Evolutionary conservation across 306 rosid species (phyloP).

Genomic region (Psophocarpus tetragonolobus): DNA sequence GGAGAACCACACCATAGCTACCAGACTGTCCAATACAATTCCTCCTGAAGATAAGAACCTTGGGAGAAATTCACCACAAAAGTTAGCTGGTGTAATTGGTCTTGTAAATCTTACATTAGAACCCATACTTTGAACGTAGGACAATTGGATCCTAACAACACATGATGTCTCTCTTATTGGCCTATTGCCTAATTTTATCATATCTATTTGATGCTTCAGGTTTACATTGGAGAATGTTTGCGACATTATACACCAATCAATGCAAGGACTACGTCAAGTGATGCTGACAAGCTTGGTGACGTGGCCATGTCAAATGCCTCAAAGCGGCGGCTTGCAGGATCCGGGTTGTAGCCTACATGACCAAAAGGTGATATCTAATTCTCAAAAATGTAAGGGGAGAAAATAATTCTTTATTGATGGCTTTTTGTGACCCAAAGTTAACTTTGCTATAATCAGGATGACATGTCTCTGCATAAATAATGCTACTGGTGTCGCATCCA

Average conservation of each 20-base stretch:
- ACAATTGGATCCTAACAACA: not conserved
- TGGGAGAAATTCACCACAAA: not conserved
- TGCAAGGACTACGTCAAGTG: conserved; percentile 47
- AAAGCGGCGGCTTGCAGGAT: conserved; percentile 73
- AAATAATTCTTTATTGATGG: not conserved
- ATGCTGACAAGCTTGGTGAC: conserved; percentile 69
- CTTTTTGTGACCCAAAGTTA: not conserved
- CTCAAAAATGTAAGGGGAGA: not conserved
- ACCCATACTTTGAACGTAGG: not conserved
- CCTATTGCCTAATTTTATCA: not conserved
- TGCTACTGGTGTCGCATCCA: conserved; percentile 1
- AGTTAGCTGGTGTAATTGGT: not conserved
- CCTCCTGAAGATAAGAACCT: not conserved
- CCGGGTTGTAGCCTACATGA: conserved; percentile 44
- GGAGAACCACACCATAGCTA: not conserved
- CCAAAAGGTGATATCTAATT: conserved; percentile 14
- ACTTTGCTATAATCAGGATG: conserved; percentile 10
- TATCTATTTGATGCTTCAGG: conserved; percentile 48
- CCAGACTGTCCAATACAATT: not conserved
- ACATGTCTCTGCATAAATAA: conserved; percentile 18
- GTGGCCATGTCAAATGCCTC: conserved; percentile 82
- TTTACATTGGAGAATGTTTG: conserved; percentile 81
- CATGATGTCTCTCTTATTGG: not conserved
- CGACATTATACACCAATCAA: conserved; percentile 61
- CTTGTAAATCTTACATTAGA: not conserved